phyloP scores from a whole-genome alignment of 306 rosid genomes.

The Leucaena leucocephala region DNA sequence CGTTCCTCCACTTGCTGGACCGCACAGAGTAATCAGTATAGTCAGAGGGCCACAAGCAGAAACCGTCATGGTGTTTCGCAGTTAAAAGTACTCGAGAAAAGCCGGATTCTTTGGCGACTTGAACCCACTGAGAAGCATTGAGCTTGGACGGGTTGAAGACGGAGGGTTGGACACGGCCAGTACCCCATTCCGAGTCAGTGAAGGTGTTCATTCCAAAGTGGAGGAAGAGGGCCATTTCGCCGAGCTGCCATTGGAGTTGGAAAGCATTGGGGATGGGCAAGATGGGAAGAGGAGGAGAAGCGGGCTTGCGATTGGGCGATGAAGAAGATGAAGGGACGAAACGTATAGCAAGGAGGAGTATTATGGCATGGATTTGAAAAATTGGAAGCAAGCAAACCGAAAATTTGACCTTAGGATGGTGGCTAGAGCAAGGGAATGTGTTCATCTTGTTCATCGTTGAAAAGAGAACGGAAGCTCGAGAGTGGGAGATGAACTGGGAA shows the following conservation, averaged over 20 bases:
- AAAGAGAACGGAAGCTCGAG: background rate
- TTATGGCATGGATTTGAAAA: constrained; percentile 21
- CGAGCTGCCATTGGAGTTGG: constrained; percentile 88
- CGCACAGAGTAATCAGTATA: constrained; percentile 77
- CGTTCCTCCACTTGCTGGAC: constrained; percentile 66
- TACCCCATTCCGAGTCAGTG: constrained; percentile 84
- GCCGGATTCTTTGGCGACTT: constrained; percentile 70
- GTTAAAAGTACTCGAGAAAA: constrained; percentile 70
- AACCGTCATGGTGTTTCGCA: constrained; percentile 90
- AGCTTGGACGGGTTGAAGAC: constrained; percentile 65
- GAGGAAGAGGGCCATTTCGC: constrained; percentile 75
- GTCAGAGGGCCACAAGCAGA: constrained; percentile 88
- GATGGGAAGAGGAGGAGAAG: constrained; percentile 79
- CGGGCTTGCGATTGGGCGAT: constrained; percentile 35
- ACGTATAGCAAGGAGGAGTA: constrained; percentile 22
- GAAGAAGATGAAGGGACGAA: constrained; percentile 31
- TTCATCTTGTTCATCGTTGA: background rate
- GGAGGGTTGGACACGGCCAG: constrained; percentile 61
- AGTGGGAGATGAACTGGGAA: background rate
- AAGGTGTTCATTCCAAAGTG: constrained; percentile 95
- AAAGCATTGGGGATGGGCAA: constrained; percentile 73
- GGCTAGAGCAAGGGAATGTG: background rate
- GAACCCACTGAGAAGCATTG: constrained; percentile 81
- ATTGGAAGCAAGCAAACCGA: constrained; percentile 31
- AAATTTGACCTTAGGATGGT: constrained; percentile 14